Evolutionary conservation across 2,329 filamentous ascomycete species (phyloP).

Genomic region (Colletotrichum tamarilloi): DNA sequence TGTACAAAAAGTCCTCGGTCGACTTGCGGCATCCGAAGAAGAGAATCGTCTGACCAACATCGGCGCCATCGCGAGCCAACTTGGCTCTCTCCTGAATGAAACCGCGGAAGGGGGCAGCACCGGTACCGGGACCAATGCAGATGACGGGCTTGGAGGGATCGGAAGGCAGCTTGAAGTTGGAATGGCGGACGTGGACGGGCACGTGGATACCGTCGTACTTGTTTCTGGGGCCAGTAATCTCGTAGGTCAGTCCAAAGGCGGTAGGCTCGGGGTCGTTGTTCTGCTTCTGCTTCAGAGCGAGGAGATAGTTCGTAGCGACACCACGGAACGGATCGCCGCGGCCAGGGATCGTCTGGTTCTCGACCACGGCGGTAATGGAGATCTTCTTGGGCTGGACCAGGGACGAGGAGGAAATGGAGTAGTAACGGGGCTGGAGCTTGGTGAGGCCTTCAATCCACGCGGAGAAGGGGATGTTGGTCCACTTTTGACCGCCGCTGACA

Average conservation of each 20-base stretch:
- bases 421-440: conserved; percentile 98
- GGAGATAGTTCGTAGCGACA: conserved; percentile 95
- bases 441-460: conserved; percentile 92
- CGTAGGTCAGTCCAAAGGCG: conserved; percentile 86
- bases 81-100: conserved; percentile 95
- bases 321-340: conserved; percentile 86
- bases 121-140: conserved; percentile 95
- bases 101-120: conserved; percentile 94
- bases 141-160: conserved; percentile 95
- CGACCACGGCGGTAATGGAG: conserved; percentile 94
- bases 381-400: conserved; percentile 94
- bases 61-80: conserved; percentile 81
- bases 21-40: conserved; percentile 95
- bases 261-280: conserved; percentile 86
- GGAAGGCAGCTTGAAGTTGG: conserved; percentile 98
- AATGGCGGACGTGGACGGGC: conserved; percentile 95
- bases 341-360: conserved; percentile 82
- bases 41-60: conserved; percentile 86
- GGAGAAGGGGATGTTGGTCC: conserved; percentile 90
- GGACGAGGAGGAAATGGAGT: conserved; percentile 98
- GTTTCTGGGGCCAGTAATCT: conserved; percentile 89
- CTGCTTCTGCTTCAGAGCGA: conserved; percentile 96
- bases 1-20: conserved; percentile 92
- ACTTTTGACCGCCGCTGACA: conserved; percentile 78
- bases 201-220: conserved; percentile 97